Evolutionary conservation across 2,329 filamentous ascomycete species (phyloP).

Genomic region (Colletotrichum chlorophyti): DNA sequence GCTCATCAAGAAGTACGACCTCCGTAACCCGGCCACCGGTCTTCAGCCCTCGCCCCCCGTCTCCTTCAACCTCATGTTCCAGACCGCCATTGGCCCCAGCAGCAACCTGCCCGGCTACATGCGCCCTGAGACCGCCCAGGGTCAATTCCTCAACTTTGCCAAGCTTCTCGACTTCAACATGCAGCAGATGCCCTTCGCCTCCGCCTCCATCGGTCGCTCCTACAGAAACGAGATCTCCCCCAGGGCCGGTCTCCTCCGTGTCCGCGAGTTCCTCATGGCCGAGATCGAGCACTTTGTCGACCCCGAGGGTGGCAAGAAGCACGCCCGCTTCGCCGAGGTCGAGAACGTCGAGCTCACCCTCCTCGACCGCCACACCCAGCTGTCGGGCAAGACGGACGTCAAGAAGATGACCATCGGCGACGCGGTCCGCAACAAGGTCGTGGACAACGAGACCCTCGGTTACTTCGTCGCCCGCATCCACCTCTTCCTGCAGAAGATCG

Average conservation of each 20-base stretch:
- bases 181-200: slow-evolving; percentile 94
- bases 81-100: slow-evolving; percentile 92
- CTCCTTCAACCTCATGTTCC: slow-evolving; percentile 98
- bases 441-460: slow-evolving; percentile 97
- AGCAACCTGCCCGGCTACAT: slow-evolving; percentile 86
- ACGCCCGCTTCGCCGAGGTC: slow-evolving; percentile 85
- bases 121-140: slow-evolving; percentile 94
- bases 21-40: slow-evolving; percentile 85
- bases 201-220: slow-evolving; percentile 95
- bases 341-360: slow-evolving; percentile 84
- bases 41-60: slow-evolving; percentile 81
- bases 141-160: slow-evolving; percentile 96
- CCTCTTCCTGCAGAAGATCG: slow-evolving; percentile 87
- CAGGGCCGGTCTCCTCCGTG: slow-evolving; percentile 86
- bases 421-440: slow-evolving; percentile 80
- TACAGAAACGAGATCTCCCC: slow-evolving; percentile 99
- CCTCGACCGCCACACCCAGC: slow-evolving; percentile 84
- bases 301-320: slow-evolving; percentile 92
- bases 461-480: slow-evolving; percentile 97
- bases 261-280: slow-evolving; percentile 98
- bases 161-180: slow-evolving; percentile 98
- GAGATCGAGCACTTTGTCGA: slow-evolving; percentile 99
- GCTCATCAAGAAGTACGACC: slow-evolving; percentile 89
- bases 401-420: slow-evolving; percentile 81
- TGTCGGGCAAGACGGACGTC: slow-evolving; percentile 81